phyloP scores from a whole-genome alignment of 352 stramenopile genomes.

The Pythium diclinum region DNA sequence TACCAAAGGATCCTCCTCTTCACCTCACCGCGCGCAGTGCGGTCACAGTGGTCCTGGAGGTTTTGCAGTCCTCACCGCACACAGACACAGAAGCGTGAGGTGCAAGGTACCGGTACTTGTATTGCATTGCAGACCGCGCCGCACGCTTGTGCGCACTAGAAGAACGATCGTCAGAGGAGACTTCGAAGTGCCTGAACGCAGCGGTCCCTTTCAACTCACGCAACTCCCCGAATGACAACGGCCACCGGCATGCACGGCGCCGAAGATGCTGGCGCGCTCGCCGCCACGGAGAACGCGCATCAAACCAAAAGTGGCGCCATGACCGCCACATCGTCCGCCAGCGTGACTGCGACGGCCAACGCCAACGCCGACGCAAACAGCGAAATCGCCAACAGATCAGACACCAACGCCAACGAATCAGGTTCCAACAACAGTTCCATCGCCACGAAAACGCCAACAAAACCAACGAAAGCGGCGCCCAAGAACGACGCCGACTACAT shows the following conservation, averaged over 20 bases:
- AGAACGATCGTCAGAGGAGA: background rate
- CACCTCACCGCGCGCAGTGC: background rate
- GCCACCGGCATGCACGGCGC: constrained; percentile 17
- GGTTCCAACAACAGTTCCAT: background rate
- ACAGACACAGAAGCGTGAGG: background rate
- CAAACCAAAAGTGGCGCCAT: constrained; percentile 1
- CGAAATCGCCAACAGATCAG: background rate
- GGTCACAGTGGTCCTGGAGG: background rate
- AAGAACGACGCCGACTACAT: constrained; percentile 78
- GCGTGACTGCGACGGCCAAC: background rate
- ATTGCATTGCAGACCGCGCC: background rate
- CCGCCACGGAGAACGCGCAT: constrained; percentile 23
- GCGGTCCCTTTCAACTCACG: background rate
- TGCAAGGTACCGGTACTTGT: too few species aligned
- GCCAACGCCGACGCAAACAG: background rate
- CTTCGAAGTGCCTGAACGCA: background rate
- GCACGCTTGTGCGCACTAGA: background rate
- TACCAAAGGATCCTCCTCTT: background rate
- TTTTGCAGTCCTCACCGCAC: background rate
- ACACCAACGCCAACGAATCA: background rate
- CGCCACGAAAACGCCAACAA: background rate
- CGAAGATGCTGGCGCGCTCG: constrained; percentile 23
- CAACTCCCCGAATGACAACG: constrained; percentile 11
- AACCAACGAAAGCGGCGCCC: constrained; percentile 4
- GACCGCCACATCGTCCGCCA: background rate